phyloP scores from a whole-genome alignment of 345 rosid genomes.

The Populus deltoides region DNA sequence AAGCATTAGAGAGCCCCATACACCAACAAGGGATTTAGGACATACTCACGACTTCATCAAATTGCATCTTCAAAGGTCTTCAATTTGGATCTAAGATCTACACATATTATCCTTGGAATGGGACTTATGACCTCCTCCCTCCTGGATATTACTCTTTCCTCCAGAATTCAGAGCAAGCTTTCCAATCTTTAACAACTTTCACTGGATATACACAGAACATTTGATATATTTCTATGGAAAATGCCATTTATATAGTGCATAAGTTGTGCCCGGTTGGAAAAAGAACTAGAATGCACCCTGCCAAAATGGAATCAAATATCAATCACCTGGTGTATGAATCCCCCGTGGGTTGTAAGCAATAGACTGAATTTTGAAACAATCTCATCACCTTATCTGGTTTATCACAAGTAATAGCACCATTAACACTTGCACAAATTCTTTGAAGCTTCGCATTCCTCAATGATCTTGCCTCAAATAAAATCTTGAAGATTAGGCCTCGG shows the following conservation, averaged over 20 bases:
- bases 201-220: too few species aligned
- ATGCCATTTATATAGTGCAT: slow-evolving; percentile 27
- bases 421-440: slow-evolving; percentile 12
- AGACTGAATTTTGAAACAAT: slow-evolving; percentile 24
- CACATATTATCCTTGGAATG: slow-evolving; percentile 17
- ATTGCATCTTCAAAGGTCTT: too few species aligned
- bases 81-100: too few species aligned
- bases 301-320: slow-evolving; percentile 19
- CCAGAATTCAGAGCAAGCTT: slow-evolving; percentile 9
- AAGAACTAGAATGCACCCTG: slow-evolving; percentile 32
- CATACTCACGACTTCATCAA: too few species aligned
- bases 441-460: slow-evolving; percentile 24
- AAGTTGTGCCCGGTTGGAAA: slow-evolving; percentile 22
- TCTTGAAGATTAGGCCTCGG: slow-evolving; percentile 24
- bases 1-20: too few species aligned
- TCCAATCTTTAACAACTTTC: slow-evolving; percentile 10
- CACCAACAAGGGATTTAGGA: too few species aligned
- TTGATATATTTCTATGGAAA: slow-evolving; percentile 21
- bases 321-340: slow-evolving; percentile 32
- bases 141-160: slow-evolving; percentile 14
- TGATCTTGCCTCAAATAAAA: slow-evolving; percentile 23
- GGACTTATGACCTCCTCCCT: slow-evolving; percentile 25
- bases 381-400: slow-evolving; percentile 27
- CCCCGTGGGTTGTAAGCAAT: slow-evolving; percentile 16
- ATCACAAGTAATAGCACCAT: slow-evolving; percentile 22